Percentiles rank a stretch among this genome's conserved stretches.
phyloP scores from a whole-genome alignment of 345 rosid genomes.

The Erodium maritimum region DNA sequence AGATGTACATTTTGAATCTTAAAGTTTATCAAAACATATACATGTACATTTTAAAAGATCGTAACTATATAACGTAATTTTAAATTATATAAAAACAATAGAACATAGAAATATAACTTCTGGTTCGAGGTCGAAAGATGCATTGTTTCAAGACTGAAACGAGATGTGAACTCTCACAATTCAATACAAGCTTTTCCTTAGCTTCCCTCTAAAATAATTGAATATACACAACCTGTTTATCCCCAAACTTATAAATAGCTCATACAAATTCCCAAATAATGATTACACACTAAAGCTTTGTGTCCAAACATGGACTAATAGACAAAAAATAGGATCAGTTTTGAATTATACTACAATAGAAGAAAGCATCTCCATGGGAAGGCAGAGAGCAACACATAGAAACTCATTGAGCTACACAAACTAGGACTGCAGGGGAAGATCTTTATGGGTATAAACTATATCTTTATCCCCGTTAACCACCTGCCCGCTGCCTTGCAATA shows the following conservation, averaged over 20 bases:
- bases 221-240: neutral
- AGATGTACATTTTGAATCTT: no score
- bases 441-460: constrained; percentile 59
- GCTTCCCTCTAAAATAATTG: neutral
- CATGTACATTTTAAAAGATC: no score
- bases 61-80: no score
- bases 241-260: neutral
- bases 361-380: neutral
- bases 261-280: neutral
- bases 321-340: neutral
- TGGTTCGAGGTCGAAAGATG: no score
- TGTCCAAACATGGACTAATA: no score
- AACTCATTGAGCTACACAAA: neutral
- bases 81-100: no score
- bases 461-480: constrained; percentile 89
- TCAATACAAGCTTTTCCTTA: no score
- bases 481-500: constrained; percentile 84
- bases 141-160: no score
- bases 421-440: constrained; percentile 26
- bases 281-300: no score
- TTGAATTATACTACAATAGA: neutral
- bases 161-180: neutral
- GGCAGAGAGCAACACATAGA: neutral
- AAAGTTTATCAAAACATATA: no score
- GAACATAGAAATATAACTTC: no score